Base-by-base conservation (phyloP, 2,329 filamentous ascomycete species). In the Trichoderma semiorbis region DNA sequence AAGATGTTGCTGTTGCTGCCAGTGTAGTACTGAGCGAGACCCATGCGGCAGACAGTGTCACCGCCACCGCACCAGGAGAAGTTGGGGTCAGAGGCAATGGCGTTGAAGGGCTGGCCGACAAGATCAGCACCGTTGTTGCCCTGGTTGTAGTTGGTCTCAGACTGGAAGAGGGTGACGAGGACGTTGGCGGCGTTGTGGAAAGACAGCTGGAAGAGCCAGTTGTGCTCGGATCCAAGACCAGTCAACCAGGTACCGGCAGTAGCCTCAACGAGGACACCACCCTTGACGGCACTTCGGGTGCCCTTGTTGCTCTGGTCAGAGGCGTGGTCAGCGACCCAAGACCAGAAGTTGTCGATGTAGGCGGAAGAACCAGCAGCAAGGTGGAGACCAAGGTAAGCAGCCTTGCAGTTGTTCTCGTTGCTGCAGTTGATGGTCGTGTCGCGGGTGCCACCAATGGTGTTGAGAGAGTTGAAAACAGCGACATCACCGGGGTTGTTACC, bases 331-430 rank as follows among this genome's bases (percentile, higher is more conserved):
- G 70, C 70, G 7, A 72, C 70, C 70, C 70, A 72, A 21, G 70
- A 72, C 70, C 70, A 72, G 47, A 72, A 72, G 64, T 72, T 72
- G 58, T 72, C 70, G 12, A 72, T 72, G 43, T 72, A 72, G 47
- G 70, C 70, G 7, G 70, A 72, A n/a, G 70, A 72, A 11, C 70
- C 70, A 21, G 70, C 70, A 16, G 70, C 70, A n/a, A 72, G 58
- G 26, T 72, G 70, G 5, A 72, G 7, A 18, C 70, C 70, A 6
- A 72, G 65, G 65, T 69, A 69, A 7, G 70, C 70, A 14, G 70
- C 70, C 18, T 64, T 65, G 65, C 70, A 72, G 70, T 47, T 64
- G 21, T 65, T 3, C 57, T 72, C 70, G 28, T 14, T 64, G 43
- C 1, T 57, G 55, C 70, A 72, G 70, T 43, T 72, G 65, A 72